A percentile compares a stretch with the other conserved stretches of the same genome.
These are phyloP conservation scores for Ceratocystis alfenasii DNA, from an alignment of 2,329 filamentous ascomycete genomes.

Conservation along the genomic window DNA sequence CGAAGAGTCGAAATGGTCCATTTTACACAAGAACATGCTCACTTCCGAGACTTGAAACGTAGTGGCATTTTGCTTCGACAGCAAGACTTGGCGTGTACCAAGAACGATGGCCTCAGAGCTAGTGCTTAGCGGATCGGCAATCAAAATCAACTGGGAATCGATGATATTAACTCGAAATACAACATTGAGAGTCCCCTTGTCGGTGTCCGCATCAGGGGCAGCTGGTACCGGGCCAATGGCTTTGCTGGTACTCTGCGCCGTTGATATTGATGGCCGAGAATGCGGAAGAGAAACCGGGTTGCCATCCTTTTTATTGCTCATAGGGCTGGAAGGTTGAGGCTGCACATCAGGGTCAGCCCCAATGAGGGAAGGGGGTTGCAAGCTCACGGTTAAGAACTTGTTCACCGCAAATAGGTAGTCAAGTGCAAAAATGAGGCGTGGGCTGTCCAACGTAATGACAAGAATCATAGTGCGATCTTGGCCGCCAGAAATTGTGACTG, in stretches of 20 bases:
- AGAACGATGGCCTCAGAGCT: constrained; percentile 94
- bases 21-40: constrained; percentile 96
- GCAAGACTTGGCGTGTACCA: constrained; percentile 80
- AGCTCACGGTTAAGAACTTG: constrained; percentile 62
- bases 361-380: constrained; percentile 50
- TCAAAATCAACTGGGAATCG: constrained; percentile 90
- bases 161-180: constrained; percentile 90
- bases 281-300: neutral
- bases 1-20: constrained; percentile 92
- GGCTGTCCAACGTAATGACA: constrained; percentile 88
- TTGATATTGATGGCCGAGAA: neutral
- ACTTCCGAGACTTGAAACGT: constrained; percentile 89
- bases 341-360: constrained; percentile 39
- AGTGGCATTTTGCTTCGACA: constrained; percentile 86
- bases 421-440: constrained; percentile 83
- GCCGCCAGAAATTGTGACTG: constrained; percentile 70
- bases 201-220: constrained; percentile 27
- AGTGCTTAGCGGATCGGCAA: constrained; percentile 80
- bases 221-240: neutral
- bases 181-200: constrained; percentile 47
- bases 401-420: constrained; percentile 91
- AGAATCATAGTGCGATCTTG: constrained; percentile 72
- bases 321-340: neutral
- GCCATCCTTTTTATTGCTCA: no score
- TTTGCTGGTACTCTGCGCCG: constrained; percentile 31